These are phyloP conservation scores for Orobanche coerulescens DNA, from an alignment of 257 asterid species.

Conservation along the genomic window DNA sequence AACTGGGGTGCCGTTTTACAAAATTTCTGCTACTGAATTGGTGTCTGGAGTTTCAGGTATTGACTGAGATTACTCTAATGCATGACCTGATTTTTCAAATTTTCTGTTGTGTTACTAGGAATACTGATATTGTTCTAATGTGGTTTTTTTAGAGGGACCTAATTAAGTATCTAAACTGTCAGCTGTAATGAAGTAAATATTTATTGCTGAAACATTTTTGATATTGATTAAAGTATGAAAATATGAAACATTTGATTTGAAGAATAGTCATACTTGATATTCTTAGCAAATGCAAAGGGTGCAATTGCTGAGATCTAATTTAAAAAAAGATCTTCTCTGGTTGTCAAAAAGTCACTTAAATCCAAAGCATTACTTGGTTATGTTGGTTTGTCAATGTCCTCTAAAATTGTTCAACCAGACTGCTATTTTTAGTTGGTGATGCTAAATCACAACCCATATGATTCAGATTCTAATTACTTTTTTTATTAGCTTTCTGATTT, in stretches of 20 bases:
- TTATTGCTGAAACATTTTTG: background rate
- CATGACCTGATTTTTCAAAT: background rate
- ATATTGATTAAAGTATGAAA: background rate
- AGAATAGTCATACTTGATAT: background rate
- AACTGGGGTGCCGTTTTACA: constrained; percentile 67
- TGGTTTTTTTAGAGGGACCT: background rate
- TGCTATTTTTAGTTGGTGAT: background rate
- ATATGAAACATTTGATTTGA: background rate
- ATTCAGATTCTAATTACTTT: background rate
- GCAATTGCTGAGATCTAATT: background rate
- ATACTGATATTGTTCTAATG: background rate
- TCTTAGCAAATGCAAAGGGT: too few relatives aligned
- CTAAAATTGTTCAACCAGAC: background rate
- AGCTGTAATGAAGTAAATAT: background rate
- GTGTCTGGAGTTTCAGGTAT: constrained; percentile 92
- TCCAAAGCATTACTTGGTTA: background rate
- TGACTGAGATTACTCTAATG: background rate
- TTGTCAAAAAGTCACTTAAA: background rate
- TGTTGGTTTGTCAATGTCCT: background rate
- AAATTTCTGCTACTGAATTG: constrained; percentile 82
- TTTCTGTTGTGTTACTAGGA: background rate
- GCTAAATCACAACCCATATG: background rate
- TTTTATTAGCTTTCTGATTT: background rate
- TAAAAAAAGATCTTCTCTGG: background rate
- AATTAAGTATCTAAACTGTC: background rate